A percentile compares a stretch with the other conserved stretches of the same genome.
Evolutionary conservation across 306 rosid species (phyloP).

Genomic region (Pyrus bretschneideri): DNA sequence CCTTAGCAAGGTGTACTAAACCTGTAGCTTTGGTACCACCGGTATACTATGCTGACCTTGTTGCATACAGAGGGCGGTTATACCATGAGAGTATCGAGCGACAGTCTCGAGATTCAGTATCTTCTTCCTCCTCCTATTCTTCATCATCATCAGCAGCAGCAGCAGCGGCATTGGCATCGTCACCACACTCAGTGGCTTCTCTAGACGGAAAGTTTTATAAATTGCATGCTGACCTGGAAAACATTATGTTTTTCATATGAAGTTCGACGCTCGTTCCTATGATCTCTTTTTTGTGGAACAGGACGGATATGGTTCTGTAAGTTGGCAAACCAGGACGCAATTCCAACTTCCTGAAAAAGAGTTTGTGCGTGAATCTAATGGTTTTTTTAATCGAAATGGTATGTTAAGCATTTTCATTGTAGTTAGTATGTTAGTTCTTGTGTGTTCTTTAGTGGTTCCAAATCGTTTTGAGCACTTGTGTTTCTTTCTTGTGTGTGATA

Average conservation of each 20-base stretch:
- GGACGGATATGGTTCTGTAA: not conserved
- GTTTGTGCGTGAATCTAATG: conserved; percentile 60
- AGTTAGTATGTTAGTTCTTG: no score
- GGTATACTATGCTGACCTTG: conserved; percentile 82
- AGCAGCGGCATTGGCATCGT: conserved; percentile 18
- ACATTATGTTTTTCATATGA: conserved; percentile 58
- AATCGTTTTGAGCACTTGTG: not conserved
- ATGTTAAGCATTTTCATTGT: not conserved
- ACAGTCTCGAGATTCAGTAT: conserved; percentile 21
- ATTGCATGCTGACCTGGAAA: conserved; percentile 49
- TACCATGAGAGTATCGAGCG: conserved; percentile 48
- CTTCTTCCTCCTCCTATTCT: not conserved
- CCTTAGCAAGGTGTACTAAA: conserved; percentile 77
- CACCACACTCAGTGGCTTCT: conserved; percentile 17
- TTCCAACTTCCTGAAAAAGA: conserved; percentile 12
- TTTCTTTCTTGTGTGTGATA: not conserved
- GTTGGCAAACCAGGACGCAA: not conserved
- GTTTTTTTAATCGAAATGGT: not conserved
- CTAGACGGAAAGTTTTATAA: conserved; percentile 28
- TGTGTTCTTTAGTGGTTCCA: not conserved
- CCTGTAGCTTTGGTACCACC: conserved; percentile 79
- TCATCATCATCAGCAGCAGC: no score
- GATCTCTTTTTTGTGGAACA: not conserved
- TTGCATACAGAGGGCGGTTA: conserved; percentile 66
- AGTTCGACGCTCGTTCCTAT: not conserved